phyloP scores from a whole-genome alignment of 2,329 filamentous ascomycete genomes.

The Davidsoniella eucalypti region DNA sequence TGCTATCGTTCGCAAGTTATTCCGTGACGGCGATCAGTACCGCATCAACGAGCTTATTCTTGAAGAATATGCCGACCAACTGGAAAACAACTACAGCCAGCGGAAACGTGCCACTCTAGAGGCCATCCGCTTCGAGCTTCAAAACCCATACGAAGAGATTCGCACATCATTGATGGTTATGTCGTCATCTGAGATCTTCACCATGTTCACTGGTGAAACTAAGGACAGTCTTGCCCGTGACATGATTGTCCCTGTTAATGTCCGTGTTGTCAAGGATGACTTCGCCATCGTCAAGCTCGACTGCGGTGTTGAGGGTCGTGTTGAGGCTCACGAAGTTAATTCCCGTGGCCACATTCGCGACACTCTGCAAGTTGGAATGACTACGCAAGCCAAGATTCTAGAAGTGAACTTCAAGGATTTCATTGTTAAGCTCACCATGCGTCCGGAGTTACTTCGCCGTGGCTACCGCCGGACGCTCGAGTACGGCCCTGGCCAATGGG shows the following conservation, averaged over 20 bases:
- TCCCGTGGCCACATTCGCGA: conserved; percentile 55
- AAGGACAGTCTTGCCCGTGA: conserved; percentile 65
- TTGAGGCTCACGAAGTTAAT: conserved; percentile 69
- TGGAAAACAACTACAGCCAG: conserved; percentile 84
- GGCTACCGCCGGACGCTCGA: conserved; percentile 56
- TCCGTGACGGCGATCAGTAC: conserved; percentile 84
- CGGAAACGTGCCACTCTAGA: conserved; percentile 91
- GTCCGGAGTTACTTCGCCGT: conserved; percentile 52
- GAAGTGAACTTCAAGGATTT: conserved; percentile 80
- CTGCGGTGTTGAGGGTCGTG: conserved; percentile 80
- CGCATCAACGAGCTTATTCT: conserved; percentile 91
- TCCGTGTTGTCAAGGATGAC: conserved; percentile 77
- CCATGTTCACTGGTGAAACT: conserved; percentile 92
- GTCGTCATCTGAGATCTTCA: conserved; percentile 67
- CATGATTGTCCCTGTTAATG: conserved; percentile 83
- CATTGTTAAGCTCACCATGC: conserved; percentile 64
- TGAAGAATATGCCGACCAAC: conserved; percentile 91
- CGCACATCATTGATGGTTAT: conserved; percentile 62
- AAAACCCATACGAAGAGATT: conserved; percentile 86
- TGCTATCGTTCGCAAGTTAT: conserved; percentile 85
- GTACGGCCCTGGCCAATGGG: conserved; percentile 69
- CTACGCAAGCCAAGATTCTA: conserved; percentile 71
- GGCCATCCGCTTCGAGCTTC: conserved; percentile 85
- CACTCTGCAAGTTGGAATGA: conserved; percentile 64
- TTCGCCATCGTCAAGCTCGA: conserved; percentile 89